Percentiles rank a stretch among this genome's conserved stretches.
Conservation (phyloP, 768 basidiomycete genomes). For the Boletus rex-veris region DNA sequence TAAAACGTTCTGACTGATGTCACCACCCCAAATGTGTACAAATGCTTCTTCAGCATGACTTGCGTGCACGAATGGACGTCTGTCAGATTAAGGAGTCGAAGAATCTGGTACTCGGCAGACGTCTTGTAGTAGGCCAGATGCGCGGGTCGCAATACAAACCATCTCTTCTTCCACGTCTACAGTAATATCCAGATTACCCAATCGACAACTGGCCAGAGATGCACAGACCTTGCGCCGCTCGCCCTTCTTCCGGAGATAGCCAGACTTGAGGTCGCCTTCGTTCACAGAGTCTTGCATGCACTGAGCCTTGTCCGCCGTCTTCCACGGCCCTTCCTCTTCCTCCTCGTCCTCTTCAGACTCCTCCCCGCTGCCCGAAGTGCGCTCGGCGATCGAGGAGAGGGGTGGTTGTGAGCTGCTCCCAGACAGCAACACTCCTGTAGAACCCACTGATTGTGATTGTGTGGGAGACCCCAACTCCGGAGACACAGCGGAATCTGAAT, state of each 20-base stretch:
- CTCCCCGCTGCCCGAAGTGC: slow-evolving; percentile 65
- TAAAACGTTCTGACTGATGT: slow-evolving; percentile 89
- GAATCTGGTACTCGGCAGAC: slow-evolving; percentile 89
- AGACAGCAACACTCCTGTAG: slow-evolving; percentile 27
- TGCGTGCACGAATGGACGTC: slow-evolving; percentile 89
- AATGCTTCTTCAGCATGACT: slow-evolving; percentile 85
- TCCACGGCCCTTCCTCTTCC: slow-evolving; percentile 65
- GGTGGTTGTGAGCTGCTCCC: slow-evolving; percentile 45
- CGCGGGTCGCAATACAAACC: slow-evolving; percentile 92
- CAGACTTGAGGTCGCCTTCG: slow-evolving; percentile 79
- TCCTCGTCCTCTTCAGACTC: slow-evolving; percentile 76
- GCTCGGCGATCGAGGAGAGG: slow-evolving; percentile 75
- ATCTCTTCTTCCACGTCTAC: slow-evolving; percentile 98
- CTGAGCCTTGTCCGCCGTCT: slow-evolving; percentile 43
- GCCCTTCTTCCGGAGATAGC: slow-evolving; percentile 98
- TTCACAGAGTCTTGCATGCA: slow-evolving; percentile 49
- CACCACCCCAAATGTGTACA: slow-evolving; percentile 88
- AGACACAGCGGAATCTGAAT: slow-evolving; percentile 69
- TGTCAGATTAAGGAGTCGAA: slow-evolving; percentile 79
- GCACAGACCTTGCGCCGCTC: slow-evolving; percentile 85
- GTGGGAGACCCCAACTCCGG: slow-evolving; percentile 48
- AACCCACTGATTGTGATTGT: slow-evolving; percentile 34
- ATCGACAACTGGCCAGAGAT: not conserved
- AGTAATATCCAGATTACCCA: slow-evolving; percentile 4
- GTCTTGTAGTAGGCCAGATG: slow-evolving; percentile 98